phyloP scores from a whole-genome alignment of 2,329 filamentous ascomycete species.

The Nakataea oryzae region DNA sequence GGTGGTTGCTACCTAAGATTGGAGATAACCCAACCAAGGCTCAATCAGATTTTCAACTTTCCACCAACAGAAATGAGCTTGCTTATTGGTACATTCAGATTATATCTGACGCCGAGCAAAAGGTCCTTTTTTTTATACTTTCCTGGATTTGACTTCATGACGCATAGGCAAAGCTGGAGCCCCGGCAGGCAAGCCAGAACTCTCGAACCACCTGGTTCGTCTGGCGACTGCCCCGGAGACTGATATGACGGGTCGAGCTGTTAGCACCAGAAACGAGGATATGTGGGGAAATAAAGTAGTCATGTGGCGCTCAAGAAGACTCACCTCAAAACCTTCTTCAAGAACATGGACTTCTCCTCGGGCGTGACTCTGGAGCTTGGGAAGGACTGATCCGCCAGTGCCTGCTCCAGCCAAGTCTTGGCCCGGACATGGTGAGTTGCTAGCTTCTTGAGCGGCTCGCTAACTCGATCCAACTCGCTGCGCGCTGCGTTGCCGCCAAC shows the following conservation, averaged over 20 bases:
- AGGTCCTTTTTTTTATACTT: not conserved
- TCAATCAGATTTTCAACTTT: not conserved
- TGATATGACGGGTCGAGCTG: conserved; percentile 15
- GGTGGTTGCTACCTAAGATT: too few relatives aligned
- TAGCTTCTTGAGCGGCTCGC: conserved; percentile 61
- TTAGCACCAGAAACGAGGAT: not conserved
- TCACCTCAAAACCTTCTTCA: conserved; percentile 56
- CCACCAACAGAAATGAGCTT: not conserved
- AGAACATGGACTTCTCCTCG: conserved; percentile 51
- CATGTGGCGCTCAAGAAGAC: conserved; percentile 11
- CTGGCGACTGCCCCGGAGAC: conserved; percentile 50
- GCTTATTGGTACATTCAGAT: not conserved
- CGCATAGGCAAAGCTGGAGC: conserved; percentile 49
- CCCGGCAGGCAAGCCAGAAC: conserved; percentile 62
- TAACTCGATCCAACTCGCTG: conserved; percentile 61
- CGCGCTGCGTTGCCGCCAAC: conserved; percentile 58
- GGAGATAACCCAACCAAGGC: not conserved
- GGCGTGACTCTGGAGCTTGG: conserved; percentile 47
- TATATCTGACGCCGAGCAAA: not conserved
- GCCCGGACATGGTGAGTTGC: conserved; percentile 43
- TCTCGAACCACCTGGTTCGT: conserved; percentile 61
- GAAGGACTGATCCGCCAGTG: conserved; percentile 43
- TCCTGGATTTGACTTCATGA: conserved; percentile 26
- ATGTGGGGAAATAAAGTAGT: not conserved
- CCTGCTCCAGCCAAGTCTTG: conserved; percentile 52